Evolutionary conservation across 2,329 filamentous ascomycete genomes (phyloP).

Genomic region (Cordyceps javanica): DNA sequence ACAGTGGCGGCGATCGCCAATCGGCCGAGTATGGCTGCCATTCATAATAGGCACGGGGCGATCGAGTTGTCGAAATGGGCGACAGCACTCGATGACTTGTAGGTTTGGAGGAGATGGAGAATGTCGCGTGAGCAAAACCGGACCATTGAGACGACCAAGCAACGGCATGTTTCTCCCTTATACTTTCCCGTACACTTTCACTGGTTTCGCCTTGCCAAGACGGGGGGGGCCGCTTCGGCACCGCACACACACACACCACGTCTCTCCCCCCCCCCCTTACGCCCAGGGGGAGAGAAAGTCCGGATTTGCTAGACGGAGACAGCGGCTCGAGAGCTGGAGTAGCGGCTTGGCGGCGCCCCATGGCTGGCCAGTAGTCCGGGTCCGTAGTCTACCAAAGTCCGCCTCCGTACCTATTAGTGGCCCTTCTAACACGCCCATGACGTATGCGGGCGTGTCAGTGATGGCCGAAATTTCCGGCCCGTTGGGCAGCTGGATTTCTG

Average conservation of each 20-base stretch:
- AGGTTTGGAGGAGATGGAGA: not conserved
- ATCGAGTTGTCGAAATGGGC: not conserved
- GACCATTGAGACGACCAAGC: not conserved
- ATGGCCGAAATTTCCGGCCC: not conserved
- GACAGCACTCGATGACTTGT: not conserved
- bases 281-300: not conserved
- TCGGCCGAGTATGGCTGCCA: conserved; percentile 1
- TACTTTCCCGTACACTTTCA: too few relatives aligned
- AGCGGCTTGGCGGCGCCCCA: conserved; percentile 6
- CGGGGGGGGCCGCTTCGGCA: conserved; percentile 6
- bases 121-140: conserved; percentile 7
- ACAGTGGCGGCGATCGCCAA: conserved; percentile 1
- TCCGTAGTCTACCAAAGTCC: not conserved
- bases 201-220: not conserved
- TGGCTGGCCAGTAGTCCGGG: not conserved
- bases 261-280: not conserved
- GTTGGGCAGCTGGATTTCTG: not conserved
- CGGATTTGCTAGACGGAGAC: not conserved
- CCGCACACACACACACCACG: not conserved
- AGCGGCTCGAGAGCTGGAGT: conserved; percentile 7
- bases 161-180: not conserved
- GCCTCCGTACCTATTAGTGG: not conserved
- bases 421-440: not conserved
- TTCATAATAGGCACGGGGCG: not conserved
- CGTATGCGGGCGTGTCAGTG: not conserved